Conservation (phyloP, 139 green algal species). For the Picochlorum costavermella region DNA sequence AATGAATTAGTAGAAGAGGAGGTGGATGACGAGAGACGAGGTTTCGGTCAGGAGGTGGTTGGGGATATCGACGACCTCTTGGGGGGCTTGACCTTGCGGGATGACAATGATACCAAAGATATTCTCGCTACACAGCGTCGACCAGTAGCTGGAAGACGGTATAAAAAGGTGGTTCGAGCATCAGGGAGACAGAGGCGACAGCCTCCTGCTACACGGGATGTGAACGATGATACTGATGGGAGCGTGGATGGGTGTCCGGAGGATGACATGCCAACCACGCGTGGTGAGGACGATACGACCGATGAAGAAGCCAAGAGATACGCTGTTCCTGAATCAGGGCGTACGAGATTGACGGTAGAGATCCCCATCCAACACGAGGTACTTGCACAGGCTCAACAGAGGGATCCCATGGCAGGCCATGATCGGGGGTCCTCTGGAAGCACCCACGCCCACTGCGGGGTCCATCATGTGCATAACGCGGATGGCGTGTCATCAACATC, state of each 20-base stretch:
- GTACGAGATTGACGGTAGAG: too few species aligned
- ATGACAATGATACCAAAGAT: neutral
- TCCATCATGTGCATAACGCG: too few species aligned
- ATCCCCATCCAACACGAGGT: neutral
- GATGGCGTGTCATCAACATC: neutral
- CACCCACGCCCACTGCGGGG: neutral
- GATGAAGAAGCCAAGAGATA: slow-evolving; percentile 4
- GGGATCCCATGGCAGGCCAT: neutral
- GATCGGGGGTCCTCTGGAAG: neutral
- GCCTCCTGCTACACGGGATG: too few species aligned
- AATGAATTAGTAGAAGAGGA: neutral
- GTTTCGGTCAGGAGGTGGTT: slow-evolving; percentile 4
- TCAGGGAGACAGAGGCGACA: neutral
- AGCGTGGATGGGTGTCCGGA: too few species aligned
- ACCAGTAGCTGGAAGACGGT: neutral
- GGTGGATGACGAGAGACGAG: neutral
- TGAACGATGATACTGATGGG: too few species aligned
- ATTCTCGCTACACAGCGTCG: neutral
- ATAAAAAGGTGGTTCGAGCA: slow-evolving; percentile 11
- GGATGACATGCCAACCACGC: too few species aligned
- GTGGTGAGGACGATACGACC: too few species aligned
- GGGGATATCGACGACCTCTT: slow-evolving; percentile 14
- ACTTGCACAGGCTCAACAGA: neutral
- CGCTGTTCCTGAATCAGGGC: neutral
- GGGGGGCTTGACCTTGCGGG: neutral